Evolutionary conservation across 257 asterid genomes (phyloP).

Genomic region (Scutellaria galericulata): DNA sequence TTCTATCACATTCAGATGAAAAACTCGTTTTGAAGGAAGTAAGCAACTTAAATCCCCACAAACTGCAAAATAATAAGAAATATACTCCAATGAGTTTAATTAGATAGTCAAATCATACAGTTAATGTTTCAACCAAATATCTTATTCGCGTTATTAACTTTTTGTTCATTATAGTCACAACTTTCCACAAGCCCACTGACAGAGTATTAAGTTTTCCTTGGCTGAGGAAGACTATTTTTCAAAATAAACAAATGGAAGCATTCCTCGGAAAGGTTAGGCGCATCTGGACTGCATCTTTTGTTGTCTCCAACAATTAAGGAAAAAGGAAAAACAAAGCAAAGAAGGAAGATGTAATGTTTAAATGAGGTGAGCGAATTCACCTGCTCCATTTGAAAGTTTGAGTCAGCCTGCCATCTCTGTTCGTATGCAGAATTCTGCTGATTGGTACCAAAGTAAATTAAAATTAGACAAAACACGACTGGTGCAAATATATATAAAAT

Average conservation of each 20-base stretch:
- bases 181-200: slow-evolving; percentile 1
- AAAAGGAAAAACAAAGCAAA: slow-evolving; percentile 5
- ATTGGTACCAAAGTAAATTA: slow-evolving; percentile 32
- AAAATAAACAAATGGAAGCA: not conserved
- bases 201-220: not conserved
- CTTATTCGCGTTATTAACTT: not conserved
- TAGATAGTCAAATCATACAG: not conserved
- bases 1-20: not conserved
- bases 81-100: slow-evolving; percentile 1
- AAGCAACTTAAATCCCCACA: slow-evolving; percentile 5
- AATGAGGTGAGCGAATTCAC: slow-evolving; percentile 46
- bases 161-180: not conserved
- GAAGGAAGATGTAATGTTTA: not conserved
- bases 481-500: slow-evolving; percentile 17
- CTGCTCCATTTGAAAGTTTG: slow-evolving; percentile 84
- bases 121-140: slow-evolving; percentile 2
- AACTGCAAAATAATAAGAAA: slow-evolving; percentile 9
- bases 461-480: slow-evolving; percentile 19
- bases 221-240: slow-evolving; percentile 6
- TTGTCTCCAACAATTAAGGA: too few species aligned
- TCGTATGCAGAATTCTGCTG: slow-evolving; percentile 74
- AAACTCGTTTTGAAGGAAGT: not conserved
- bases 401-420: slow-evolving; percentile 75
- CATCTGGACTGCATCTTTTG: slow-evolving; percentile 1
- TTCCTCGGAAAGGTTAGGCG: slow-evolving; percentile 1